These are phyloP conservation scores for Sanghuangporus baumii DNA, from an alignment of 1,284 basidiomycete genomes.

Conservation along the genomic window DNA sequence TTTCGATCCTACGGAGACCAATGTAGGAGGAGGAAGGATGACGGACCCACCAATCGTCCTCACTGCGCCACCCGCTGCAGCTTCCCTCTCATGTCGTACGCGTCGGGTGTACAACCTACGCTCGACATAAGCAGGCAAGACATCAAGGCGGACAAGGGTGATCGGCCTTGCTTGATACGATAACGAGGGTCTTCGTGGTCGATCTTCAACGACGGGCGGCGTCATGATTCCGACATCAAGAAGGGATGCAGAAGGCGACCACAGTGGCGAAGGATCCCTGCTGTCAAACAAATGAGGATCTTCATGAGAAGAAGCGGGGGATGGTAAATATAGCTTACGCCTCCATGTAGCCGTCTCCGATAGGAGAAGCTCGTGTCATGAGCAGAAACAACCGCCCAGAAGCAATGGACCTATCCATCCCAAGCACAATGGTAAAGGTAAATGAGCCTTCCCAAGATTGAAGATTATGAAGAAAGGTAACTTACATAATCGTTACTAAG, in stretches of 20 bases:
- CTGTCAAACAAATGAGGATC: neutral
- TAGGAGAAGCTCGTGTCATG: neutral
- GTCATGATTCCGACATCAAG: neutral
- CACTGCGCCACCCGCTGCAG: neutral
- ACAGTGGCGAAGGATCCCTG: neutral
- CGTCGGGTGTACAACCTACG: neutral
- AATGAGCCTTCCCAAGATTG: neutral
- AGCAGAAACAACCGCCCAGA: slow-evolving; percentile 5
- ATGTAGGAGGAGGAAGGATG: neutral
- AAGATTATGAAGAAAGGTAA: neutral
- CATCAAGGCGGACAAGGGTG: neutral
- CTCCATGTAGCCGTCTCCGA: slow-evolving; percentile 5
- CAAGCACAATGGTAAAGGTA: too few relatives aligned
- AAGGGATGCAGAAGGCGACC: neutral
- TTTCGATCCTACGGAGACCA: neutral
- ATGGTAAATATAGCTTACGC: neutral
- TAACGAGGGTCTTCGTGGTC: too few relatives aligned
- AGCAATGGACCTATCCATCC: neutral
- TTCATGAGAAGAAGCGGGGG: neutral
- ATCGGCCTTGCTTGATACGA: neutral
- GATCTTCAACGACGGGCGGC: neutral
- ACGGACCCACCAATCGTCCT: slow-evolving; percentile 1
- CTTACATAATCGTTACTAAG: slow-evolving; percentile 6
- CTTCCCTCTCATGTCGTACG: neutral
- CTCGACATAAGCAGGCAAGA: slow-evolving; percentile 1